Conservation (phyloP, 164 flowering plant species). For the Nelumbo lutea region DNA sequence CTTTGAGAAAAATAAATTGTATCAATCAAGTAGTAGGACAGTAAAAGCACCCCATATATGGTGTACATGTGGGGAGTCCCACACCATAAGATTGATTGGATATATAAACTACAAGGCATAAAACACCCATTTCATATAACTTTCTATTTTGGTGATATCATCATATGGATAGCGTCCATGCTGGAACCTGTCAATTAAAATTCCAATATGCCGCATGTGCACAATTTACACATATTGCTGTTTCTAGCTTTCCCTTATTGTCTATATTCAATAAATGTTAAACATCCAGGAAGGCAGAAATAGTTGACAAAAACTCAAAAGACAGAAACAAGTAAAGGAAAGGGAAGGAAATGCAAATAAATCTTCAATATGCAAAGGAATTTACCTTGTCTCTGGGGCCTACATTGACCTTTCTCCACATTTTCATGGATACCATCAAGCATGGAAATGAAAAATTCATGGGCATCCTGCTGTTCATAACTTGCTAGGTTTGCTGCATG, state of each 20-base stretch:
- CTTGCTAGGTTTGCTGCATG: constrained; percentile 90
- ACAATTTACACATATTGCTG: neutral
- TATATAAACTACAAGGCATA: too few species aligned
- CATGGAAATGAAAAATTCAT: constrained; percentile 89
- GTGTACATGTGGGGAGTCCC: neutral
- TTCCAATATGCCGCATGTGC: neutral
- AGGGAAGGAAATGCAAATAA: neutral
- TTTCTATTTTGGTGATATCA: neutral
- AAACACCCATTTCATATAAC: too few species aligned
- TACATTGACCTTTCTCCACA: constrained; percentile 48
- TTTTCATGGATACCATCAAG: constrained; percentile 88
- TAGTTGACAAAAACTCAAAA: neutral
- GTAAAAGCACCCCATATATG: neutral
- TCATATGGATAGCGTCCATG: neutral
- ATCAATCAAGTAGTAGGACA: neutral
- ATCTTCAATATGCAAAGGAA: constrained; percentile 8
- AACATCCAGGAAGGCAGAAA: neutral
- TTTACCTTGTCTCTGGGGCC: constrained; percentile 60
- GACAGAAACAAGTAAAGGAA: too few species aligned
- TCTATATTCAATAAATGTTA: neutral
- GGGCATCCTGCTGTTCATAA: constrained; percentile 97
- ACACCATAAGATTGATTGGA: neutral
- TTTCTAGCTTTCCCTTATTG: neutral
- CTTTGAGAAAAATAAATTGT: neutral
- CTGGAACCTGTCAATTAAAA: neutral